Conservation (phyloP, 305 asterid genomes). For the Rubia peregrina region DNA sequence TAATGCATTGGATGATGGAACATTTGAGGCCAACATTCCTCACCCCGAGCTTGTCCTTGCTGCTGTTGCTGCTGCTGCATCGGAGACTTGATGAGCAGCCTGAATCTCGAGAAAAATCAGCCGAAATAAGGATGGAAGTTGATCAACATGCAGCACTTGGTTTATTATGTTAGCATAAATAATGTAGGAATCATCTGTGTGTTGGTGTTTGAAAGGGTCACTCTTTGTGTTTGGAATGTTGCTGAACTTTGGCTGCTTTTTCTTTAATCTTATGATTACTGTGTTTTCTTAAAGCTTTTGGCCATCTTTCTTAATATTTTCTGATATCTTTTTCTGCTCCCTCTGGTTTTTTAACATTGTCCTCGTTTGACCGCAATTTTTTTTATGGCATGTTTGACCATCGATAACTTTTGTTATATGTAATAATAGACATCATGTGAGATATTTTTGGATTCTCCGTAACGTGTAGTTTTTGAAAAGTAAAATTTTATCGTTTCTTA, state of each 20-base stretch:
- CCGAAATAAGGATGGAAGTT: background rate
- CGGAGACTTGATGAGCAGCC: slow-evolving; percentile 21
- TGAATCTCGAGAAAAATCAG: background rate
- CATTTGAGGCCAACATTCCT: slow-evolving; percentile 14
- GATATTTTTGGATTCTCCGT: too few species aligned
- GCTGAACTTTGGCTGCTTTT: background rate
- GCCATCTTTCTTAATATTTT: too few species aligned
- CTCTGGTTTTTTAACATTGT: too few species aligned
- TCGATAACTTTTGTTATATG: too few species aligned
- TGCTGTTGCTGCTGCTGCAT: slow-evolving; percentile 26
- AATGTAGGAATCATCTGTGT: background rate
- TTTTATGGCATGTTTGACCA: too few species aligned
- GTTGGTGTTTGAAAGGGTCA: background rate
- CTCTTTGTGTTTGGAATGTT: background rate
- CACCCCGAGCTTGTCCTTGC: slow-evolving; percentile 34
- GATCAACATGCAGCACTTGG: background rate
- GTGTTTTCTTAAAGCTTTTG: background rate
- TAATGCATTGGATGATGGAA: slow-evolving; percentile 33
- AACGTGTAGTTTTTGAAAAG: too few species aligned
- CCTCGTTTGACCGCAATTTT: too few species aligned
- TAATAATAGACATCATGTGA: too few species aligned
- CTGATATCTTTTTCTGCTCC: too few species aligned
- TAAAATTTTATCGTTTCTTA: too few species aligned
- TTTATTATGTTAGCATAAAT: background rate
- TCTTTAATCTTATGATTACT: background rate